Percentiles rank a stretch among this genome's conserved stretches.
These are phyloP conservation scores for Pyrrhoderma noxium DNA, from an alignment of 1,284 basidiomycete species.

Conservation along the genomic window DNA sequence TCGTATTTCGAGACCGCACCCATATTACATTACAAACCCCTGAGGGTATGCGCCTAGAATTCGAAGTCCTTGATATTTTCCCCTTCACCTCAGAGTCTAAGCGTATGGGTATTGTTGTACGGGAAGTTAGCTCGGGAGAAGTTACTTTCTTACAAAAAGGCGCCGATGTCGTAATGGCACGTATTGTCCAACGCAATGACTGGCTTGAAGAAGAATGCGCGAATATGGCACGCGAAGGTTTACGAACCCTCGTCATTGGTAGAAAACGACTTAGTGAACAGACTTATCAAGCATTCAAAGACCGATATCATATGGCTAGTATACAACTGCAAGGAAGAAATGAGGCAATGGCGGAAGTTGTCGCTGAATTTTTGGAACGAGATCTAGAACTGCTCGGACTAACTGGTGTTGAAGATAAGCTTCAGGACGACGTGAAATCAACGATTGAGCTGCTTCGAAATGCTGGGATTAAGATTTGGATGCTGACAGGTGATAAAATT, in stretches of 20 bases:
- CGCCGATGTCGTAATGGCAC: constrained; percentile 94
- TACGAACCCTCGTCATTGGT: constrained; percentile 91
- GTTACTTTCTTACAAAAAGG: constrained; percentile 94
- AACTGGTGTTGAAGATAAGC: constrained; percentile 97
- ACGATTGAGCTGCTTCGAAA: constrained; percentile 92
- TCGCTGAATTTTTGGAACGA: constrained; percentile 74
- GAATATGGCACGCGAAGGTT: constrained; percentile 96
- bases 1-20: constrained; percentile 84
- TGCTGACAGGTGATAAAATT: constrained; percentile 99
- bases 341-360: constrained; percentile 72
- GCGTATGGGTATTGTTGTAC: constrained; percentile 96
- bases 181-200: constrained; percentile 93
- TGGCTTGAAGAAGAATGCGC: constrained; percentile 99
- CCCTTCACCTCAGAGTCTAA: constrained; percentile 99
- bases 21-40: constrained; percentile 76
- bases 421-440: constrained; percentile 94
- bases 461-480: constrained; percentile 99
- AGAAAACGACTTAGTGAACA: constrained; percentile 69
- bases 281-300: constrained; percentile 70
- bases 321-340: constrained; percentile 72
- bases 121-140: constrained; percentile 69
- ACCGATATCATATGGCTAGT: constrained; percentile 72
- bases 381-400: constrained; percentile 90
- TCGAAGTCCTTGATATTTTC: constrained; percentile 90
- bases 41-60: constrained; percentile 54